These are phyloP conservation scores for Ascochyta clinopodiicola DNA, from an alignment of 2,329 filamentous ascomycete species.

Conservation along the genomic window DNA sequence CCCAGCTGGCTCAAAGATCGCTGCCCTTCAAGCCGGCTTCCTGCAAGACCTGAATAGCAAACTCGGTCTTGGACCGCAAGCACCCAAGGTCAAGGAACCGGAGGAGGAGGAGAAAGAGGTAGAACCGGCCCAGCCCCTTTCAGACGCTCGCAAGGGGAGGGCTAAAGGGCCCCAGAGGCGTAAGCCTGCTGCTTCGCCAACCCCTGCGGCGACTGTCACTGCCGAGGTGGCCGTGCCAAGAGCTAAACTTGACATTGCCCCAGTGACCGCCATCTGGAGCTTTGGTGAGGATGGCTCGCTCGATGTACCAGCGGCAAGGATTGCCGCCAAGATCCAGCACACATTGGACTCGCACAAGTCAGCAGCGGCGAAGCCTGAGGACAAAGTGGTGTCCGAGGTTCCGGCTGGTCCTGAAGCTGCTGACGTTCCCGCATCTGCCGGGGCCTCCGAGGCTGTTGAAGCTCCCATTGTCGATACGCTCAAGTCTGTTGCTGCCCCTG, in stretches of 20 bases:
- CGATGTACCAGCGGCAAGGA: slow-evolving; percentile 40
- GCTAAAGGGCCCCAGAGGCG: slow-evolving; percentile 86
- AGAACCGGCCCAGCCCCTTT: slow-evolving; percentile 77
- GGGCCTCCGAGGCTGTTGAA: background rate
- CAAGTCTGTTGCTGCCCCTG: slow-evolving; percentile 3
- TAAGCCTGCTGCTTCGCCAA: slow-evolving; percentile 67
- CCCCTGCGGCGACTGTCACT: slow-evolving; percentile 50
- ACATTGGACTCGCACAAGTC: slow-evolving; percentile 23
- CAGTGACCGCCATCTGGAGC: slow-evolving; percentile 43
- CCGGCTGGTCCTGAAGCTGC: background rate
- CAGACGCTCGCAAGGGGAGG: slow-evolving; percentile 87
- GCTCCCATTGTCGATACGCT: slow-evolving; percentile 1
- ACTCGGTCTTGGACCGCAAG: slow-evolving; percentile 83
- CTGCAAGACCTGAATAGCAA: slow-evolving; percentile 92
- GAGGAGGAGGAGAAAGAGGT: slow-evolving; percentile 64
- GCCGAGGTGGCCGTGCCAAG: slow-evolving; percentile 46
- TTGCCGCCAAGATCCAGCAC: slow-evolving; percentile 36
- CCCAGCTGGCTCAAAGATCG: slow-evolving; percentile 84
- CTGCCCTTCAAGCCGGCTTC: slow-evolving; percentile 87
- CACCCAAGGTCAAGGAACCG: slow-evolving; percentile 76
- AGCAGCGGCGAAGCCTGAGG: slow-evolving; percentile 1
- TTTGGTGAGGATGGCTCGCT: slow-evolving; percentile 44
- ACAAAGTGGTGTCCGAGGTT: background rate
- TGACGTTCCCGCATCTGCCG: background rate
- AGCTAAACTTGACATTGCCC: slow-evolving; percentile 34